Base-by-base conservation (phyloP, 768 basidiomycete genomes). In the Mycena floridula region DNA sequence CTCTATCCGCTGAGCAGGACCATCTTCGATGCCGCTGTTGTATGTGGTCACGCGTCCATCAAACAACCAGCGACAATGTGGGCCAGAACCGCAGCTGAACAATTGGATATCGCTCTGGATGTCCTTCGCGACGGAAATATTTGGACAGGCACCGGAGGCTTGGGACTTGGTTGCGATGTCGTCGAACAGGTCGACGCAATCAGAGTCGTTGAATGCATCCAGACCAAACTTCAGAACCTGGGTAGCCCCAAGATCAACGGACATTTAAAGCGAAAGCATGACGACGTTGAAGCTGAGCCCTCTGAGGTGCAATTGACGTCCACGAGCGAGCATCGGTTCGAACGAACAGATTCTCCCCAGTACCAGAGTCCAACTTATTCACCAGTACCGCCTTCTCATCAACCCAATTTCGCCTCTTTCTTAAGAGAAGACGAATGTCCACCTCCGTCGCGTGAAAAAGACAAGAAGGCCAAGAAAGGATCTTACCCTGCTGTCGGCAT, bases 1-100 rank as follows among this genome's bases (percentile, higher is more conserved):
- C 76, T 77, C 51, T 79, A 82, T 54, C 71, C 81, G 3, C 73
- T 84, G 40, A 71, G 74, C 13, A 73, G 81, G 48, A 66, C 77
- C 12, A 59, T 89, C 16, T 78, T 84, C 53, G 82, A 85, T 50
- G 79, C 88, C 0, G 73, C 77, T 4, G 73, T 85, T 16, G 67
- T 79, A 12, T 82, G 80, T 50, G 81, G 81, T 7, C 76, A 82
- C 54, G 73, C 78, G 7, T 76, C 74, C 44, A 68, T 85, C 42
- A 70, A 70, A 54, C 71, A 77, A 43, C 76, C 78, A 0, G 56
- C 49, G 20, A 66, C 65, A 23, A 62, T 79, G 26, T 72, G 73
- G 53, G 73, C 74, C 0, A 56, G 59, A 7, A 68, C 68, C 7
- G 79, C 78, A 37, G 54, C 72, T 44, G 70, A 74, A 42, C 72